Evolutionary conservation across 805 yeast species (phyloP).

Genomic region (Jamesozyma jinghongensis): DNA sequence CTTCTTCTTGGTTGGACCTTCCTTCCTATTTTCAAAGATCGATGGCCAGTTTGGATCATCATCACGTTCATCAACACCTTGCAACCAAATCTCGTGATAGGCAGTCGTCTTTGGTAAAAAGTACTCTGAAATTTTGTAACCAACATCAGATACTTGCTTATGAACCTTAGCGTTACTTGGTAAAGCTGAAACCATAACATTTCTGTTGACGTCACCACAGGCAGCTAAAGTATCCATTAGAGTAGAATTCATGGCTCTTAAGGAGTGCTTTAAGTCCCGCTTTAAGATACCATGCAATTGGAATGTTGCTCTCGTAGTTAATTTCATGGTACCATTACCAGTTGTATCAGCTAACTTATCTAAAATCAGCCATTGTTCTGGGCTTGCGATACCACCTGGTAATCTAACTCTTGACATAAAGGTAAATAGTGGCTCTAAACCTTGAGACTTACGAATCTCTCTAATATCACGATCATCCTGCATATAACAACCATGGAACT

Average conservation of each 20-base stretch:
- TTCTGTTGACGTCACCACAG: constrained; percentile 97
- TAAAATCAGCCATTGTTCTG: constrained; percentile 79
- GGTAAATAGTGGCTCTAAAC: constrained; percentile 91
- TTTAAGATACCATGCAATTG: constrained; percentile 93
- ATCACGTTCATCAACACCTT: constrained; percentile 71
- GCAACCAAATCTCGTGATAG: constrained; percentile 94
- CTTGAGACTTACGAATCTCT: constrained; percentile 85
- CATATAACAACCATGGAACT: constrained; percentile 97
- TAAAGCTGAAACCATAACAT: constrained; percentile 85
- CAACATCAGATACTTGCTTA: constrained; percentile 55
- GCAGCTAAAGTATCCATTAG: constrained; percentile 94
- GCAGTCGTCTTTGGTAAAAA: constrained; percentile 89
- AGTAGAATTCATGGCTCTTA: constrained; percentile 85
- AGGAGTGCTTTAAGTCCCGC: constrained; percentile 78
- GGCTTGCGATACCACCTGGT: constrained; percentile 87
- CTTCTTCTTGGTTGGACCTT: constrained; percentile 74
- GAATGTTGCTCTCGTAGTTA: constrained; percentile 95
- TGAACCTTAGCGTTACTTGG: constrained; percentile 81
- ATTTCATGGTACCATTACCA: constrained; percentile 89
- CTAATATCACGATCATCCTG: constrained; percentile 96
- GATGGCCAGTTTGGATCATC: constrained; percentile 51
- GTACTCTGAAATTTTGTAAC: constrained; percentile 64
- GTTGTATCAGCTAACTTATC: constrained; percentile 72
- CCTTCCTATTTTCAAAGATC: constrained; percentile 54
- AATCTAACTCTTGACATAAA: constrained; percentile 94